Evolutionary conservation across 2,329 filamentous ascomycete species (phyloP).

Genomic region (Tolypocladium tropicale): DNA sequence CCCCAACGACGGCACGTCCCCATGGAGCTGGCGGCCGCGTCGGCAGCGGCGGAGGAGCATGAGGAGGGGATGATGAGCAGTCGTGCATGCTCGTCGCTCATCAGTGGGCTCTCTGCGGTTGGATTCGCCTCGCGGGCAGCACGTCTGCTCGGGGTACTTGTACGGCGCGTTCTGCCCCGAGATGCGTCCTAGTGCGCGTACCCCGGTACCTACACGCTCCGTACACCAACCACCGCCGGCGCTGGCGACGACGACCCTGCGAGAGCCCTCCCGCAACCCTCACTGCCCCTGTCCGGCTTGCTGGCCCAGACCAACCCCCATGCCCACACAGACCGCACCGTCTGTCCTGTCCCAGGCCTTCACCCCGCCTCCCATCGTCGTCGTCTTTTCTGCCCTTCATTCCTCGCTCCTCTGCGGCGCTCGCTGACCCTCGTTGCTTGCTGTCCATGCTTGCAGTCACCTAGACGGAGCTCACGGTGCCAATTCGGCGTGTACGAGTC

Average conservation of each 20-base stretch:
- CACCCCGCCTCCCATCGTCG: constrained; percentile 20
- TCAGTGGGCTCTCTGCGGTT: neutral
- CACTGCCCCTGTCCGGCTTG: constrained; percentile 1
- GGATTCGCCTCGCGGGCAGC: neutral
- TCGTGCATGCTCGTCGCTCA: neutral
- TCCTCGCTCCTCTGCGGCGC: constrained; percentile 11
- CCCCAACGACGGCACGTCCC: neutral
- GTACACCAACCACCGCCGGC: neutral
- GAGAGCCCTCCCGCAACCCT: constrained; percentile 1
- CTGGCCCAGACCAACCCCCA: constrained; percentile 7
- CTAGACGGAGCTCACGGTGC: constrained; percentile 19
- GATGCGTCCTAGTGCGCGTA: neutral
- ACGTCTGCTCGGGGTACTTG: neutral
- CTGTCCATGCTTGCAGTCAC: constrained; percentile 25
- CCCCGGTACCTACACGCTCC: neutral
- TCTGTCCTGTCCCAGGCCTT: constrained; percentile 1
- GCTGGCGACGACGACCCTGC: neutral
- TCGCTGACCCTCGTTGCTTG: constrained; percentile 20
- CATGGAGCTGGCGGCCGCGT: neutral
- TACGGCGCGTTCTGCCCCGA: neutral
- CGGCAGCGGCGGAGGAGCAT: neutral
- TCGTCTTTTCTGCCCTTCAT: constrained; percentile 15
- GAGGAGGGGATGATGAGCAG: neutral
- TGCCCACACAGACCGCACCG: constrained; percentile 18
- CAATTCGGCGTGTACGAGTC: constrained; percentile 28